A percentile compares a stretch with the other conserved stretches of the same genome.
phyloP scores from a whole-genome alignment of 345 rosid species.

The Eucalyptus pumila region DNA sequence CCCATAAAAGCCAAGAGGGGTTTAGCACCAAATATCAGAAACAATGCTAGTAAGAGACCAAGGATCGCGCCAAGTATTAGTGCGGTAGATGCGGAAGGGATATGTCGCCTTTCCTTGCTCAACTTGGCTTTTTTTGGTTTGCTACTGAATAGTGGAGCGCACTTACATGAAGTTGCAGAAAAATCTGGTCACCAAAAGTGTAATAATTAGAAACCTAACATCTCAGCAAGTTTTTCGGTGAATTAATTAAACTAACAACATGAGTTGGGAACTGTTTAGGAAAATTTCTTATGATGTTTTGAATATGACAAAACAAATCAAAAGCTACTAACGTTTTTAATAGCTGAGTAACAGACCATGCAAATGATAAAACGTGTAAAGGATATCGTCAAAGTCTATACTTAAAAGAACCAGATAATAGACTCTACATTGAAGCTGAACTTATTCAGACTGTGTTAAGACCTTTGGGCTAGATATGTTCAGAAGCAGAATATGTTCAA shows the following conservation, averaged over 20 bases:
- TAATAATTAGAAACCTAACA: background rate
- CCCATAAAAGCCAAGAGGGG: conserved; percentile 63
- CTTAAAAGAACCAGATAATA: too few relatives aligned
- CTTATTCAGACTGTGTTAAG: accelerated
- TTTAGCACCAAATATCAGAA: conserved; percentile 54
- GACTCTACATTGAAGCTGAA: too few relatives aligned
- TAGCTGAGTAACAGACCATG: too few relatives aligned
- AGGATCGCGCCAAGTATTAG: conserved; percentile 50
- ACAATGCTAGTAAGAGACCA: conserved; percentile 62
- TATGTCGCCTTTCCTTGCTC: conserved; percentile 23
- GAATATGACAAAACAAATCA: too few relatives aligned
- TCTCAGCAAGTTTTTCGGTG: too few relatives aligned
- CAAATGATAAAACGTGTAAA: too few relatives aligned
- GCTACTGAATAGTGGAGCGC: background rate
- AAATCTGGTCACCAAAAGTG: background rate
- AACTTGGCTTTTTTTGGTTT: background rate
- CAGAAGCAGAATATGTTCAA: accelerated
- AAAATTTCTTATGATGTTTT: too few relatives aligned
- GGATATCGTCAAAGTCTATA: too few relatives aligned
- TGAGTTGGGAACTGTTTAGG: background rate
- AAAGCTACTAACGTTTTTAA: too few relatives aligned
- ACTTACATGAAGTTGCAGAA: background rate
- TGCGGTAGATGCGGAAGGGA: conserved; percentile 87
- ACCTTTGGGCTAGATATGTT: too few relatives aligned
- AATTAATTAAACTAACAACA: background rate